Base-by-base conservation (phyloP, 192 early-diverging fungal species). In the Coemansia asiatica region DNA sequence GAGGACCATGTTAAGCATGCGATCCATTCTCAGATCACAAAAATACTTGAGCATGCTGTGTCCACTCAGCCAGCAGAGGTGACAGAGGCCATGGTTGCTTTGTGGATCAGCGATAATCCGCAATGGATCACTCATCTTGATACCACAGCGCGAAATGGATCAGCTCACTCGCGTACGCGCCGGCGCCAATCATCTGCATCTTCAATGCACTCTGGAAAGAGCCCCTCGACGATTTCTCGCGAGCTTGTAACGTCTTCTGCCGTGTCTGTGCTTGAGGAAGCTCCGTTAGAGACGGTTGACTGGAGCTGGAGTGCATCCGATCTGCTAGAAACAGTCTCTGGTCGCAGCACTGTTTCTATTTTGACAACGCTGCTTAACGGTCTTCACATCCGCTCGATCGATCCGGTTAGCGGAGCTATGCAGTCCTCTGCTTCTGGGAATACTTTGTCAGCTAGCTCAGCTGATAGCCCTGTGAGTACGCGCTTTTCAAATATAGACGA, bases 101-200 rank as follows among this genome's bases (percentile, higher is more conserved):
- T 82, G 57, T 82, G 79, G 79, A 49, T 64, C 4, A 16, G 55
- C 31, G 68, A 76, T 58, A 82, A 82, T 46, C 74, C 79, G 29
- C 50, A 61, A 15, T 82, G 79, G 79, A 66, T 65, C 49, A 75
- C 68, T 3, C 55, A 35, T 12, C 53, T 80, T 22, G 64, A 69
- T 23, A 22, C 67, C 4, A 46, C 36, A 2, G 40, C 61, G 8
- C 57, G 71, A 12, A 21, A 46, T 0, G 25, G 49, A 5, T 23
- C 54, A 0, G 53, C 38, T 2, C 58, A 51, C 2, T 6, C 22
- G 38, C 26, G 49, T 12, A 53, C 55, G 7, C 46, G 72, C 21
- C 48, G 66, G 9, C 64, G 70, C 44, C 58, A 57, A 2, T 75
- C 72, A 8, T 65, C 78, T 23, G 50, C 56, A n/a, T 80, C 78